Evolutionary conservation across 179 eudicot genomes (phyloP).

Genomic region (Spinacia oleracea): DNA sequence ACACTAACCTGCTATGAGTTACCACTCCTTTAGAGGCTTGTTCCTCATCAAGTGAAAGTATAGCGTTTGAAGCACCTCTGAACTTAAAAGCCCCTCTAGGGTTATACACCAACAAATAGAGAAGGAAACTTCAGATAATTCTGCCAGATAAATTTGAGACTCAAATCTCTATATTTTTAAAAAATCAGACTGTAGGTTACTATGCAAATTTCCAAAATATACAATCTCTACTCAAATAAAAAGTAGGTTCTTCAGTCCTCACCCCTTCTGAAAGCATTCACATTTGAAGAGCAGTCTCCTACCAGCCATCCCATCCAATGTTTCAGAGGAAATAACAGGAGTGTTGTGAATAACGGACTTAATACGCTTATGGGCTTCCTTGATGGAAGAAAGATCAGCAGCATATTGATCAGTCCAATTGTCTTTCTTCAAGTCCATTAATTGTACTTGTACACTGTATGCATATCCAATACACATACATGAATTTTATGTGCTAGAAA

Average conservation of each 20-base stretch:
- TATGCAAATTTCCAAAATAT: not conserved
- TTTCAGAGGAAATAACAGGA: slow-evolving; percentile 74
- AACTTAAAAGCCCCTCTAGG: slow-evolving; percentile 92
- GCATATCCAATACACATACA: not conserved
- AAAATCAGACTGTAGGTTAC: not conserved
- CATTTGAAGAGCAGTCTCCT: slow-evolving; percentile 80
- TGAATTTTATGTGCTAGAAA: not conserved
- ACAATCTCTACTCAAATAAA: not conserved
- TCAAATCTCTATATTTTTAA: not conserved
- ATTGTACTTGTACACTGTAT: not conserved
- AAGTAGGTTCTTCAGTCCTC: slow-evolving; percentile 41
- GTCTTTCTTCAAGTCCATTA: slow-evolving; percentile 40
- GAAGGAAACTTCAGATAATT: not conserved
- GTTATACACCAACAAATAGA: not conserved
- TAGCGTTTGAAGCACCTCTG: slow-evolving; percentile 95
- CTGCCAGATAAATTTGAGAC: not conserved
- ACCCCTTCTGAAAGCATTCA: slow-evolving; percentile 98
- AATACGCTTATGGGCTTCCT: slow-evolving; percentile 70
- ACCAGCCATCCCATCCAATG: slow-evolving; percentile 65
- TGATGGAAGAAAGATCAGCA: slow-evolving; percentile 70
- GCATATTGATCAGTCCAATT: slow-evolving; percentile 53
- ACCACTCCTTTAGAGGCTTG: slow-evolving; percentile 86
- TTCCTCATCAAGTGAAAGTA: slow-evolving; percentile 72
- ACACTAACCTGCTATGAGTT: slow-evolving; percentile 86
- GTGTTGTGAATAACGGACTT: slow-evolving; percentile 58